A percentile compares a stretch with the other conserved stretches of the same genome.
phyloP scores from a whole-genome alignment of 1,139 yeast genomes.

The Taphrina communis region DNA sequence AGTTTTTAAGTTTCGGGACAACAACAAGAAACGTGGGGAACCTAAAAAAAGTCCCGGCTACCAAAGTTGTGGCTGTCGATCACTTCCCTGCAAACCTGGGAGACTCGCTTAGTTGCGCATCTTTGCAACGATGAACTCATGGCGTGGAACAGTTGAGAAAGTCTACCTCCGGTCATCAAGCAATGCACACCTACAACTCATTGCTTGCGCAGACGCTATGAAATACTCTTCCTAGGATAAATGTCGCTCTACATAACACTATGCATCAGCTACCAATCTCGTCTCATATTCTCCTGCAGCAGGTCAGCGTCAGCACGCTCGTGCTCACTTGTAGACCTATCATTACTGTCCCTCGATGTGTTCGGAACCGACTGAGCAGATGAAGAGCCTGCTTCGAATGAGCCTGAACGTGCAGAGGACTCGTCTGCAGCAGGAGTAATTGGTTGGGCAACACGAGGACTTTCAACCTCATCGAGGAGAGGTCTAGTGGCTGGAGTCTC shows the following conservation, averaged over 20 bases:
- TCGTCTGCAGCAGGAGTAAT: not conserved
- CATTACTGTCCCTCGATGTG: not conserved
- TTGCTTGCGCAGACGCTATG: constrained; percentile 11
- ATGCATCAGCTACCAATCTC: constrained; percentile 10
- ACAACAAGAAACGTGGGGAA: constrained; percentile 9
- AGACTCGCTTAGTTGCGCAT: too few relatives aligned
- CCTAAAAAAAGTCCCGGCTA: not conserved
- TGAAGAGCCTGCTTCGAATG: not conserved
- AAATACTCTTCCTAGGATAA: not conserved
- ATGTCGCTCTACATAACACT: not conserved
- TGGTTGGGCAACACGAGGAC: not conserved
- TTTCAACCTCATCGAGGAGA: not conserved
- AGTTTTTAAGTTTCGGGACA: not conserved
- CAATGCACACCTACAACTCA: not conserved
- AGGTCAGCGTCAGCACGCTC: not conserved
- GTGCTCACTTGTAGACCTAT: not conserved
- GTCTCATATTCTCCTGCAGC: constrained; percentile 2
- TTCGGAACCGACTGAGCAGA: not conserved
- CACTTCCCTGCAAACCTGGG: not conserved
- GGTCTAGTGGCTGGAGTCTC: not conserved
- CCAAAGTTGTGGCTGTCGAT: not conserved
- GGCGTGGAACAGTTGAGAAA: too few relatives aligned
- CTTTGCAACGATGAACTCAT: too few relatives aligned
- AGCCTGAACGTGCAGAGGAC: not conserved
- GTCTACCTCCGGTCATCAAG: not conserved